Evolutionary conservation across 176 grass and related monocot genomes (phyloP).

Genomic region (Stipa capillata): DNA sequence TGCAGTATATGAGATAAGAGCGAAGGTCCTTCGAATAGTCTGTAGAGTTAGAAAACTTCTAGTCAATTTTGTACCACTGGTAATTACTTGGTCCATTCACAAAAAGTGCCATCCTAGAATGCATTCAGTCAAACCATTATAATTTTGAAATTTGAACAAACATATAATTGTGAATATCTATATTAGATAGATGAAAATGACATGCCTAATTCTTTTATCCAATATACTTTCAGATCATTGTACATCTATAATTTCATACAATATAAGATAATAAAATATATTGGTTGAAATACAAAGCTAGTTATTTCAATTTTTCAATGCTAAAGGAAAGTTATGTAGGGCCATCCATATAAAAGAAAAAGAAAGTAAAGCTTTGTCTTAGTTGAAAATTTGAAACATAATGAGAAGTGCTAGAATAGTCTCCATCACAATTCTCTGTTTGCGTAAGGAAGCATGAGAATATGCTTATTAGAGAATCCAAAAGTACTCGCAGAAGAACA

Average conservation of each 20-base stretch:
- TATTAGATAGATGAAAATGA: not conserved
- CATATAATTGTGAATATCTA: not conserved
- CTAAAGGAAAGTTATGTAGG: not conserved
- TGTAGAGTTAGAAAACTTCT: conserved; percentile 14
- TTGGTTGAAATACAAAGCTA: not conserved
- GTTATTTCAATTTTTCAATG: not conserved
- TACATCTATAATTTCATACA: not conserved
- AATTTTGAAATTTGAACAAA: not conserved
- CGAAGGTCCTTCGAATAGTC: conserved; percentile 63
- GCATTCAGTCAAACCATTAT: not conserved
- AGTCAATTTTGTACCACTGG: not conserved
- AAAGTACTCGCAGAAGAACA: not conserved
- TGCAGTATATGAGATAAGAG: conserved; percentile 76
- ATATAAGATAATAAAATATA: not conserved
- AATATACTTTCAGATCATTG: not conserved
- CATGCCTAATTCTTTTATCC: not conserved
- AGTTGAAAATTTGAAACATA: not conserved
- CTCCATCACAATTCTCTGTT: not conserved
- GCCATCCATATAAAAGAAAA: not conserved
- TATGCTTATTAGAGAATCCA: not conserved
- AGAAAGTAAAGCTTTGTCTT: not conserved
- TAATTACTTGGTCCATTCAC: not conserved
- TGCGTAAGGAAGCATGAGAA: not conserved
- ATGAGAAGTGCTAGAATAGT: not conserved
- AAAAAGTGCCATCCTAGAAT: not conserved